Evolutionary conservation across 805 yeast species (phyloP).

Genomic region (Metschnikowia picachoensis): DNA sequence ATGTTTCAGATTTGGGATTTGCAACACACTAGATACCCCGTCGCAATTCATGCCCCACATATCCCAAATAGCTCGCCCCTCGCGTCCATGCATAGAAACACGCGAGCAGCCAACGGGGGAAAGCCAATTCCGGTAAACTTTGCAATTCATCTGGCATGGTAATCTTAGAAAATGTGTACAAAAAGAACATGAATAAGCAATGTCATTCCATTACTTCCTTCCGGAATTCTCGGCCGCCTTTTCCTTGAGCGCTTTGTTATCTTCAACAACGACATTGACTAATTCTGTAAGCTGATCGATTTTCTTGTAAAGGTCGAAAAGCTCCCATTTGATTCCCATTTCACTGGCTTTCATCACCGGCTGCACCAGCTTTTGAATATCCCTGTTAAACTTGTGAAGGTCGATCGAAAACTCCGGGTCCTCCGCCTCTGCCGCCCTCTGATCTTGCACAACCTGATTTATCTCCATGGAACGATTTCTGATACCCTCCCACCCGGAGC

Average conservation of each 20-base stretch:
- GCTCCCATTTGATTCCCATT: slow-evolving; percentile 62
- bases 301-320: slow-evolving; percentile 50
- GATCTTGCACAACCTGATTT: slow-evolving; percentile 40
- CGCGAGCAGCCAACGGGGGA: too few species aligned
- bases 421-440: slow-evolving; percentile 57
- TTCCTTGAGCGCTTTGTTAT: slow-evolving; percentile 25
- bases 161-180: too few species aligned
- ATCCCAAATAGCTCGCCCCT: too few species aligned
- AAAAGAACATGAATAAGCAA: too few species aligned
- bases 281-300: slow-evolving; percentile 43
- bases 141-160: too few species aligned
- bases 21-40: too few species aligned
- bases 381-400: slow-evolving; percentile 45
- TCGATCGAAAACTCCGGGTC: slow-evolving; percentile 68
- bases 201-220: too few species aligned
- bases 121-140: too few species aligned
- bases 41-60: too few species aligned
- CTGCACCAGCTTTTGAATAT: slow-evolving; percentile 50
- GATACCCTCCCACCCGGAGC: slow-evolving; percentile 34
- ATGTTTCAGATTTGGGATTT: too few species aligned
- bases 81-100: too few species aligned
- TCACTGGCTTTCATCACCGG: slow-evolving; percentile 55
- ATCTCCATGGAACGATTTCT: slow-evolving; percentile 38
- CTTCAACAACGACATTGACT: slow-evolving; percentile 37
- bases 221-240: neutral